Evolutionary conservation across 306 rosid species (phyloP), one percentile per base, ranked within the genome.

Genomic region (Erythrophleum fordii): DNA sequence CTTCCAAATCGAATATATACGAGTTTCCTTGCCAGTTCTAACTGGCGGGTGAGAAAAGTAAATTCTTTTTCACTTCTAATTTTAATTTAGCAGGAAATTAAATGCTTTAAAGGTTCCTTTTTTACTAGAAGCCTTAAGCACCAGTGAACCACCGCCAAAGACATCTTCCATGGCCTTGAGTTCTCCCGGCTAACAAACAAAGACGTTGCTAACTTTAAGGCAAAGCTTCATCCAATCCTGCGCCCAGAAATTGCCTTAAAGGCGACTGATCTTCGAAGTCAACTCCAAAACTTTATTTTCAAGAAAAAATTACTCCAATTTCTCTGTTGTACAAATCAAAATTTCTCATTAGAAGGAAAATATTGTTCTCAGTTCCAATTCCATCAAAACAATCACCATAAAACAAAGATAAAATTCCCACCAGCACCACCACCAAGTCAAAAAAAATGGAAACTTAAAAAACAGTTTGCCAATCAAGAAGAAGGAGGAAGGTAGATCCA

Each of bases 111-210:
- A 46, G 52, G n/a, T 9, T 68, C 41, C 20, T 2, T 14, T 62
- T 73, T 42, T 65, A 26, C 60, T 29, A 58, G 5, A 4, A 56
- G 65, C 18, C 41, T 14, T 25, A 65, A 64, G 79, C 35, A 31
- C 1, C 34, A 31, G 34, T 31, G 34, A 31, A 80, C 2, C 74
- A 8, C 18, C 61, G 65, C 26, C 48, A 52, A 52, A 62, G 13
- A 61, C 37, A 29, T 16, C 42, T 11, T 14, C 20, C 9, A 61
- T 61, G n/a, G 42, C 28, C 31, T 46, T 72, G 41, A 72, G 26
- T 31, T 83, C 78, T 29, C 77, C 72, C 22, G 0, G 17, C 60
- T 72, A 59, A 58, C 66, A 58, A 56, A 55, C 42, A 8, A 41
- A n/a, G 2, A 22, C 7, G 3, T 9, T 7, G 23, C 22, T 25